Evolutionary conservation across 1,284 basidiomycete species (phyloP).

Genomic region (Pterulicium gracile): DNA sequence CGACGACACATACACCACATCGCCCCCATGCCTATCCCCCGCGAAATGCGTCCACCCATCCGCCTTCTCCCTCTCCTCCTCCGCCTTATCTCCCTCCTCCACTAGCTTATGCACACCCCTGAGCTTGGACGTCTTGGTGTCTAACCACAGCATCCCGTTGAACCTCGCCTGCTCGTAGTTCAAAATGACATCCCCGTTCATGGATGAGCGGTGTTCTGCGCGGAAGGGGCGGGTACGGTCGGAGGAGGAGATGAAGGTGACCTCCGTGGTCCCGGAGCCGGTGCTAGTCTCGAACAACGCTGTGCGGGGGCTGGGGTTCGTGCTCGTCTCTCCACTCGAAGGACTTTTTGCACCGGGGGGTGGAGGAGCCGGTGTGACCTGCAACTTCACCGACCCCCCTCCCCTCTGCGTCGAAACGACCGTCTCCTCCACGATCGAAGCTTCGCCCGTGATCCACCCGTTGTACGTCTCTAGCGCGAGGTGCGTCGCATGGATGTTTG

Average conservation of each 20-base stretch:
- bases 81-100: neutral
- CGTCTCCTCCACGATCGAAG: constrained; percentile 30
- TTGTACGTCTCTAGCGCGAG: constrained; percentile 32
- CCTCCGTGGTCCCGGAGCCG: constrained; percentile 39
- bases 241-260: constrained; percentile 31
- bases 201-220: constrained; percentile 33
- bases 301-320: constrained; percentile 24
- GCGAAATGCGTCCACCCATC: constrained; percentile 38
- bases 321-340: too few relatives aligned
- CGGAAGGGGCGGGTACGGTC: constrained; percentile 32
- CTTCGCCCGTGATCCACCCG: constrained; percentile 52
- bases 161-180: constrained; percentile 40
- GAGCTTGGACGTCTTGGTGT: constrained; percentile 31
- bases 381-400: constrained; percentile 23
- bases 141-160: constrained; percentile 35
- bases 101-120: constrained; percentile 21
- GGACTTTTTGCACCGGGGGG: too few relatives aligned
- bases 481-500: constrained; percentile 26
- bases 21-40: constrained; percentile 34
- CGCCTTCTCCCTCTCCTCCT: too few relatives aligned
- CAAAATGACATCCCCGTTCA: constrained; percentile 41
- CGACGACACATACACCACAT: constrained; percentile 31
- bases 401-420: constrained; percentile 37
- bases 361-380: too few relatives aligned
- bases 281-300: constrained; percentile 34